These are phyloP conservation scores for Cercospora sojina DNA, from an alignment of 2,329 filamentous ascomycete genomes.

Conservation along the genomic window DNA sequence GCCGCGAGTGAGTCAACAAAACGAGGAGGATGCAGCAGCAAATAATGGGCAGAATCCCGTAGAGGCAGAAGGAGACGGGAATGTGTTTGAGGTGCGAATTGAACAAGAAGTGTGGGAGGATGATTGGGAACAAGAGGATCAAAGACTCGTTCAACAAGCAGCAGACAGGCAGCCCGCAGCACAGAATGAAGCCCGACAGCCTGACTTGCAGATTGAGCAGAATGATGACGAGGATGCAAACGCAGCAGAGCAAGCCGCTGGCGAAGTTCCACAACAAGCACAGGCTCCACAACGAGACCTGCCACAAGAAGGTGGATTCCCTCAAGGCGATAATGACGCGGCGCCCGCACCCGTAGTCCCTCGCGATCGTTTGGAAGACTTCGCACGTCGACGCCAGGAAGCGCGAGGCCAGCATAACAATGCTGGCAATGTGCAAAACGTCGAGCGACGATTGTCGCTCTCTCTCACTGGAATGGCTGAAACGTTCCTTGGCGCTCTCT, in stretches of 20 bases:
- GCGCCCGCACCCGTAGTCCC: conserved; percentile 9
- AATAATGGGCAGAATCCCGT: conserved; percentile 15
- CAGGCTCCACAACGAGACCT: conserved; percentile 5
- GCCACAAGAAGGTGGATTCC: conserved; percentile 9
- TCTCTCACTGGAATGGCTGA: conserved; percentile 58
- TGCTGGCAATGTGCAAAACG: conserved; percentile 3
- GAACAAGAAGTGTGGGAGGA: conserved; percentile 44
- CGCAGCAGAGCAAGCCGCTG: neutral
- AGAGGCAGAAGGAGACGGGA: conserved; percentile 31
- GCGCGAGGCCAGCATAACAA: conserved; percentile 18
- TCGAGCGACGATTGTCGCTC: conserved; percentile 47
- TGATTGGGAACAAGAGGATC: conserved; percentile 44
- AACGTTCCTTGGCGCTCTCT: conserved; percentile 65
- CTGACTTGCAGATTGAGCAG: neutral
- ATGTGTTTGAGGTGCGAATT: conserved; percentile 39
- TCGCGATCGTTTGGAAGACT: neutral
- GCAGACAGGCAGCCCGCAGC: conserved; percentile 28
- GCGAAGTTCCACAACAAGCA: neutral
- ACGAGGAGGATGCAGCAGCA: conserved; percentile 29
- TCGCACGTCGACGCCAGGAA: conserved; percentile 2
- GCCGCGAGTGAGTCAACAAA: conserved; percentile 46
- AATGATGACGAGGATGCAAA: neutral
- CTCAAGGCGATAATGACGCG: conserved; percentile 3
- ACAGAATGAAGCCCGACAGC: conserved; percentile 6
- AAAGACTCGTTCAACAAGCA: conserved; percentile 36